A percentile compares a stretch with the other conserved stretches of the same genome.
Evolutionary conservation across 768 basidiomycete species (phyloP).

Genomic region (Cystobasidium onofrii): DNA sequence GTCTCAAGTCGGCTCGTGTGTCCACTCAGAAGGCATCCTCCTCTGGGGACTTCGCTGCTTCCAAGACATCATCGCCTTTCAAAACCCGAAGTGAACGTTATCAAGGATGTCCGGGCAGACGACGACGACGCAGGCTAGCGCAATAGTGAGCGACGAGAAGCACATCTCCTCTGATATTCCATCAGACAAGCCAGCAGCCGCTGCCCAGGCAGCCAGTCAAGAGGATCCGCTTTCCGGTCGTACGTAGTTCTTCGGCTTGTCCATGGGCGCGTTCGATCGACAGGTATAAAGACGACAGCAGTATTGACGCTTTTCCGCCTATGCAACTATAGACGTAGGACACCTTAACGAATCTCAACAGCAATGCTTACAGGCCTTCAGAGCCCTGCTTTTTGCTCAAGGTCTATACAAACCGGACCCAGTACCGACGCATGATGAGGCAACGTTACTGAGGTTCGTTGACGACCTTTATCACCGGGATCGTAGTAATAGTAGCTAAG

Average conservation of each 20-base stretch:
- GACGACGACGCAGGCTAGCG: background rate
- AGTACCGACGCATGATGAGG: conserved; percentile 21
- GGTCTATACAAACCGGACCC: conserved; percentile 14
- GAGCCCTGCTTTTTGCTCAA: conserved; percentile 19
- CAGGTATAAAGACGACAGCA: background rate
- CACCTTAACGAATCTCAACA: conserved; percentile 14
- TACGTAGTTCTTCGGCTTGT: background rate
- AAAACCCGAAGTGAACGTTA: background rate
- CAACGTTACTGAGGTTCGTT: conserved; percentile 13
- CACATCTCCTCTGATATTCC: background rate
- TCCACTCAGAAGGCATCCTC: too few species aligned
- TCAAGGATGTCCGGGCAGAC: background rate
- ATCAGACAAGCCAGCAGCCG: background rate
- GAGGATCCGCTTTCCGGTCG: background rate
- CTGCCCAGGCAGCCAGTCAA: background rate
- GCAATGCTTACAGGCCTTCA: conserved; percentile 18
- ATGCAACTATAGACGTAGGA: conserved; percentile 5
- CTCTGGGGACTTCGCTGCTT: too few species aligned
- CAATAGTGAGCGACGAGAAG: background rate
- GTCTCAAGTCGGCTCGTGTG: too few species aligned
- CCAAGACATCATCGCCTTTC: background rate
- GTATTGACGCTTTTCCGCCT: background rate
- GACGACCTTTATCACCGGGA: background rate
- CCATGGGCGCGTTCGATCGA: background rate
- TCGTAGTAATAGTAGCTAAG: background rate